Evolutionary conservation across 2,329 filamentous ascomycete species (phyloP), one percentile per base, ranked within the genome.

Genomic region (Chaetomium sp.): DNA sequence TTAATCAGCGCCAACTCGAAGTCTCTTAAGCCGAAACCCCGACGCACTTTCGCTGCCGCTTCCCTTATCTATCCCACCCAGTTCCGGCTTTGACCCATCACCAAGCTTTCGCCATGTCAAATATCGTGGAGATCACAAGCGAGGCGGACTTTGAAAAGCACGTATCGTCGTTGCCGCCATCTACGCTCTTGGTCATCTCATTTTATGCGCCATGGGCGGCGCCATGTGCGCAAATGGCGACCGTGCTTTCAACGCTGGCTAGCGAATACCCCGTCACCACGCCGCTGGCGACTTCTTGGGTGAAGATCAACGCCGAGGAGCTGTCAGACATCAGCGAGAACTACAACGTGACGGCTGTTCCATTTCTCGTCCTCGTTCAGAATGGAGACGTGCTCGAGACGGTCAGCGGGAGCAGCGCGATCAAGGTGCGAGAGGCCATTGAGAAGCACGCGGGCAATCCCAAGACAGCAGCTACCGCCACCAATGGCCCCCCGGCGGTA

Each of bases 151-250:
- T 95, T 87, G 82, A 88, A 70, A 80, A 86, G 70, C 84, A 90
- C 74, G 81, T 91, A 68, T 81, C 83, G 68, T 83, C 86, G 50
- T 83, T 93, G 16, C 85, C 91, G 12, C 75, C 89, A 1, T 85
- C 88, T 19, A 87, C 90, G 19, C 86, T 97, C 66, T 83, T 94
- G 68, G 84, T 97, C 74, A 87, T 96, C 75, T 97, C 93, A 76
- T 99, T 99, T 83, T 91, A 98, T 77, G 93, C 95, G 23, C 91
- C 93, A 70, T 99, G 95, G 95, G 95, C 95, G 33, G 93, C 93
- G 65, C 95, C 95, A 54, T 98, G 95, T 82, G 88, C 91, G 68
- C 93, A 97, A 79, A 98, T 98, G 93, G 87, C 86, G 71, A 90
- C 88, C 58, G 90, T 98, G 71, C 87, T 99, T 69, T 84, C 86